Evolutionary conservation across 2,329 filamentous ascomycete genomes (phyloP).

Genomic region (Dothiorella sarmentorum): DNA sequence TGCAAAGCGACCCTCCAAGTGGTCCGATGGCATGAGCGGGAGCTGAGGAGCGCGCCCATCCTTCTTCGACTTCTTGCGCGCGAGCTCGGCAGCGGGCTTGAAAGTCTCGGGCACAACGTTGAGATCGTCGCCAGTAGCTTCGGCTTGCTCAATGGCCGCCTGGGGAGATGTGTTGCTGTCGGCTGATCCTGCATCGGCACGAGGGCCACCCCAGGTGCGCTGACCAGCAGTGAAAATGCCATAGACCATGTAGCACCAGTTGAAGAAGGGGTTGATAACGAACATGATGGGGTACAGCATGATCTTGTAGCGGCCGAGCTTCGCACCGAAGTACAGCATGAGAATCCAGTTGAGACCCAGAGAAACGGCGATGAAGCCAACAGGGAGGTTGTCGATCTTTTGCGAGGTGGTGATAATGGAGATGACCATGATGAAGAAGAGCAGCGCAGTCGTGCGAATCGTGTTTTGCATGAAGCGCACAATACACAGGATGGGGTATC

Average conservation of each 20-base stretch:
- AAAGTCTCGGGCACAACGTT: conserved; percentile 89
- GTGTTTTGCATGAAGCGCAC: conserved; percentile 95
- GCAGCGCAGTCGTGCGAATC: conserved; percentile 85
- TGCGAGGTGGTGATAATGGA: conserved; percentile 82
- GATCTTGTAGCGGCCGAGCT: conserved; percentile 85
- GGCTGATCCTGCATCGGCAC: conserved; percentile 81
- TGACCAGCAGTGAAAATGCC: conserved; percentile 93
- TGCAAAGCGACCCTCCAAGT: conserved; percentile 75
- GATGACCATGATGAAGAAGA: conserved; percentile 92
- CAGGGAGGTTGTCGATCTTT: conserved; percentile 72
- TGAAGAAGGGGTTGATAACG: conserved; percentile 90
- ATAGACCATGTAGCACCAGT: conserved; percentile 98
- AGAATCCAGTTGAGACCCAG: conserved; percentile 90
- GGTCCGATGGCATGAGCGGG: conserved; percentile 68
- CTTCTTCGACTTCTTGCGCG: conserved; percentile 30
- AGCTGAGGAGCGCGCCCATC: conserved; percentile 49
- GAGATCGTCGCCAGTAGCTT: conserved; percentile 76
- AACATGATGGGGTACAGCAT: conserved; percentile 97
- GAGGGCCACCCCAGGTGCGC: conserved; percentile 90
- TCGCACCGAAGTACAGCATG: conserved; percentile 93
- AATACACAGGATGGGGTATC: conserved; percentile 80
- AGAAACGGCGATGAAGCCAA: conserved; percentile 90
- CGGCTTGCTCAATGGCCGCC: conserved; percentile 79
- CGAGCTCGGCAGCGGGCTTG: conserved; percentile 53
- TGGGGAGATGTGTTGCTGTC: conserved; percentile 72